A percentile compares a stretch with the other conserved stretches of the same genome.
phyloP scores from a whole-genome alignment of 345 rosid genomes.

The Aegle marmelos region DNA sequence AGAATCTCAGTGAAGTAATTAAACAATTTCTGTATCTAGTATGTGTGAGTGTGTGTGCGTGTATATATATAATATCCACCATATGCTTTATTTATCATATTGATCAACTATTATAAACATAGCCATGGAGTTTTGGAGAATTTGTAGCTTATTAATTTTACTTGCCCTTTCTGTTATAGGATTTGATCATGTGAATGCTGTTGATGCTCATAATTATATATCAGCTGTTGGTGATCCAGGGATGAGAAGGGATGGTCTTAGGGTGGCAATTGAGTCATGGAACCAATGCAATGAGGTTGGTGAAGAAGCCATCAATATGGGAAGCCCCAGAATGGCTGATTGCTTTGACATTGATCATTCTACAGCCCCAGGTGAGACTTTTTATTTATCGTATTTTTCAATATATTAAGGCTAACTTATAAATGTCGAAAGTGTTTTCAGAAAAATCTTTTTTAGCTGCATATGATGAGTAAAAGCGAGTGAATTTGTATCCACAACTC shows the following conservation, averaged over 20 bases:
- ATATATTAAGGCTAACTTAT: neutral
- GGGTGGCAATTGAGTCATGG: constrained; percentile 35
- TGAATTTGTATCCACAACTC: neutral
- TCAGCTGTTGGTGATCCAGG: constrained; percentile 39
- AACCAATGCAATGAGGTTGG: constrained; percentile 42
- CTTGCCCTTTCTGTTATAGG: neutral
- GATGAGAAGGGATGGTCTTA: constrained; percentile 30
- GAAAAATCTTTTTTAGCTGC: neutral
- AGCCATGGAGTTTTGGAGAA: neutral
- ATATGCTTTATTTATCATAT: neutral
- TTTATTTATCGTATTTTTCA: neutral
- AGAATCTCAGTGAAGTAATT: neutral
- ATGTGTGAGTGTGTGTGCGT: no score
- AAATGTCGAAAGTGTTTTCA: neutral
- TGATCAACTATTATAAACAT: neutral
- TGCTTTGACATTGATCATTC: constrained; percentile 29
- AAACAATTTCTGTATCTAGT: neutral
- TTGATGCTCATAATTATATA: constrained; percentile 6
- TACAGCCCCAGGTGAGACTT: neutral
- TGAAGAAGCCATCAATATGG: constrained; percentile 26
- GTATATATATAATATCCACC: neutral
- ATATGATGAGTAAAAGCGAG: neutral
- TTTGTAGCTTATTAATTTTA: neutral
- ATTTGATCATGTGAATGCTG: neutral
- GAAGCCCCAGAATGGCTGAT: constrained; percentile 37